Evolutionary conservation across 768 basidiomycete species (phyloP).

Genomic region (Mrakia frigida): DNA sequence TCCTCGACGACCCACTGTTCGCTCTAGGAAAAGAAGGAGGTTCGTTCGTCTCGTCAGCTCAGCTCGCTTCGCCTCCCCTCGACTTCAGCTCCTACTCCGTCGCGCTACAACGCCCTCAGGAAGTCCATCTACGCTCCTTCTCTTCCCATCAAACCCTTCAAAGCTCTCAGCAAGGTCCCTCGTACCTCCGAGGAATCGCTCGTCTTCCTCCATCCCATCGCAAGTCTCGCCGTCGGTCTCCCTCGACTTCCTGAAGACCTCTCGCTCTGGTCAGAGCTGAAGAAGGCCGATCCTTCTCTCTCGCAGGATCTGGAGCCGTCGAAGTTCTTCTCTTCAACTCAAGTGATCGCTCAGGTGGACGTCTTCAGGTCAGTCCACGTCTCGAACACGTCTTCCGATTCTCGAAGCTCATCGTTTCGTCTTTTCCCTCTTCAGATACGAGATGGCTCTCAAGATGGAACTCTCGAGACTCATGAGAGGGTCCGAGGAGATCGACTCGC

Average conservation of each 20-base stretch:
- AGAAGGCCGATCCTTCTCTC: background rate
- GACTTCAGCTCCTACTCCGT: background rate
- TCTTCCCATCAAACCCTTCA: background rate
- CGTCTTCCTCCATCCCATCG: background rate
- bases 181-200: background rate
- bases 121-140: background rate
- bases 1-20: background rate
- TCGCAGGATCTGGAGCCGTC: background rate
- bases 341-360: background rate
- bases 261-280: background rate
- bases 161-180: background rate
- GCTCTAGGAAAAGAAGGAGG: background rate
- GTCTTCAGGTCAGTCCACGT: background rate
- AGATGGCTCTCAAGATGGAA: background rate
- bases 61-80: too few species aligned
- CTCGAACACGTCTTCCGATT: background rate
- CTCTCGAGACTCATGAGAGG: background rate
- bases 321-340: background rate
- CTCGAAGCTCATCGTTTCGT: background rate
- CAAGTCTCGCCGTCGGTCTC: background rate
- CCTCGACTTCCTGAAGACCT: background rate
- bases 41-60: too few species aligned
- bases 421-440: background rate
- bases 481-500: background rate
- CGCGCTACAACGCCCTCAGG: background rate